Percentiles rank a stretch among this genome's conserved stretches.
phyloP scores from a whole-genome alignment of 768 basidiomycete genomes.

The Leccinellum luteum region DNA sequence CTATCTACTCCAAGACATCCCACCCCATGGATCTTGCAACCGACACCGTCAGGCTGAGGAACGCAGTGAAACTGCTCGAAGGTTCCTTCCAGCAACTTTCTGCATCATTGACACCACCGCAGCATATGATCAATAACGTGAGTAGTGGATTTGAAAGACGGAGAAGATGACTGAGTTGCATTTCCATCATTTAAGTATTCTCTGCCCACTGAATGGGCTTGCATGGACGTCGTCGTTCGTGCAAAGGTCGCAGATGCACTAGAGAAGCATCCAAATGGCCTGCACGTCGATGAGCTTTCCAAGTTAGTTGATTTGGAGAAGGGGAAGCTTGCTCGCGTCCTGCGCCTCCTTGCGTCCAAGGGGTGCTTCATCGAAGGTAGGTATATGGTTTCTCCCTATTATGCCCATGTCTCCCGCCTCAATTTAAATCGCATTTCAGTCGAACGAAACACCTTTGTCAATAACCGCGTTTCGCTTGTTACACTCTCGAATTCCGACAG shows the following conservation, averaged over 20 bases:
- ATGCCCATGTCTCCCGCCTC: not conserved
- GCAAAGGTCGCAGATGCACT: not conserved
- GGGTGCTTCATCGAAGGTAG: slow-evolving; percentile 33
- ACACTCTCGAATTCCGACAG: slow-evolving; percentile 13
- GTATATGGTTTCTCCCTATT: not conserved
- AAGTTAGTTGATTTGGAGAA: not conserved
- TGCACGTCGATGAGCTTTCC: not conserved
- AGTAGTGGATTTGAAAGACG: not conserved
- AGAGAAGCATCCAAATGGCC: not conserved
- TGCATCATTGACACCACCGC: slow-evolving; percentile 25
- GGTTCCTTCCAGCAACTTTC: slow-evolving; percentile 27
- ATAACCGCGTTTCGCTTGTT: slow-evolving; percentile 33
- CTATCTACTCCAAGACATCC: slow-evolving; percentile 19
- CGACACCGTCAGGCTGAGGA: slow-evolving; percentile 22
- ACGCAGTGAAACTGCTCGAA: slow-evolving; percentile 25
- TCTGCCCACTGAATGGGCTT: slow-evolving; percentile 27
- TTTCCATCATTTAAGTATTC: slow-evolving; percentile 9
- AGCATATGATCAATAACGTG: slow-evolving; percentile 23
- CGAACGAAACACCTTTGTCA: slow-evolving; percentile 1
- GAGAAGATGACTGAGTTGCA: not conserved
- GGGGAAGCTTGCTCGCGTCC: slow-evolving; percentile 15
- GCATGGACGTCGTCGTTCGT: slow-evolving; percentile 17
- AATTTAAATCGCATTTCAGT: slow-evolving; percentile 13
- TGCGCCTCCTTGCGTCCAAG: slow-evolving; percentile 31
- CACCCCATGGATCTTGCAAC: slow-evolving; percentile 23